Evolutionary conservation across 2,329 filamentous ascomycete genomes (phyloP).

Genomic region (Leptographium procerum): DNA sequence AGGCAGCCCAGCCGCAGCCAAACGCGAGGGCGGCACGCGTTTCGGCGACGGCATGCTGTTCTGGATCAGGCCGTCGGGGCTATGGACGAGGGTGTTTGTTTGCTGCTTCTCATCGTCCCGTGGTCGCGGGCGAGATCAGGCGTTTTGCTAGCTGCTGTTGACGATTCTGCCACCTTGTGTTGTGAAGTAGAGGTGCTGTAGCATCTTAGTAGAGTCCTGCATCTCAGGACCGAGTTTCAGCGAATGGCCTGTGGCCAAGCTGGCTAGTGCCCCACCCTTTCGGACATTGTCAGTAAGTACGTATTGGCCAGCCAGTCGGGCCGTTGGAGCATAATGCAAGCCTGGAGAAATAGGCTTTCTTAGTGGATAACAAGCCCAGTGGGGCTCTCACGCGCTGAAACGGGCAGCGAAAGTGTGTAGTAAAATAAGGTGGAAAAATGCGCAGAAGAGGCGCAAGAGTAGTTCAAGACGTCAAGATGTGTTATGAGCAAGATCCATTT

Average conservation of each 20-base stretch:
- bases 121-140: not conserved
- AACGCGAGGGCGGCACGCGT: not conserved
- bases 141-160: not conserved
- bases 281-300: no score
- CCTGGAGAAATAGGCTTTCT: not conserved
- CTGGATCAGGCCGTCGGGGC: not conserved
- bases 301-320: not conserved
- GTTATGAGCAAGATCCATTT: no score
- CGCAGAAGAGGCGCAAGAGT: no score
- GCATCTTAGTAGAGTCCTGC: no score
- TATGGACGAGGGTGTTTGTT: not conserved
- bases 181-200: not conserved
- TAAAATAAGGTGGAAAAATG: no score
- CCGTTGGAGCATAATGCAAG: not conserved
- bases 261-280: not conserved
- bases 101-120: not conserved
- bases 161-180: not conserved
- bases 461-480: no score
- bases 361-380: not conserved
- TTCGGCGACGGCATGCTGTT: slow-evolving; percentile 5
- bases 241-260: not conserved
- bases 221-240: not conserved
- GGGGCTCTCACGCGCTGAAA: not conserved
- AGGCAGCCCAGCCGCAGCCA: not conserved
- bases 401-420: not conserved